Base-by-base conservation (phyloP, 768 basidiomycete species). In the Exidia glandulosa region DNA sequence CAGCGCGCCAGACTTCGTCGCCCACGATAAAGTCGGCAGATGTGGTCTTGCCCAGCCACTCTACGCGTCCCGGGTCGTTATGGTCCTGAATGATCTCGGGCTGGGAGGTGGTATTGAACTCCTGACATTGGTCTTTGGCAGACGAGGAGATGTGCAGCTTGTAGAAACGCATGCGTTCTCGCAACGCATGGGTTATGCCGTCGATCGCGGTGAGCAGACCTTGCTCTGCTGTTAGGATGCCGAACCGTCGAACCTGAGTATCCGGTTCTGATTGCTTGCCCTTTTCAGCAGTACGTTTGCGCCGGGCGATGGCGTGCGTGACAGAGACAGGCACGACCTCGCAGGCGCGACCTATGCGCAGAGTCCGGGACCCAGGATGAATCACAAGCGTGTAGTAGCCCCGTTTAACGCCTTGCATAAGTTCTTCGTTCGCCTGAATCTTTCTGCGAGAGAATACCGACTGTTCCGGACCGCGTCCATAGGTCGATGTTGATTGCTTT, bases 121-220 rank as follows among this genome's bases (percentile, higher is more conserved):
- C 48, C 45, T 7, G 66, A 69, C 6, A 67, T 72, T 41, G 67
- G 67, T 32, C 62, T 64, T 30, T 64, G 45, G 83, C 87, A 69
- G 84, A 87, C 25, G 77, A 86, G 27, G 83, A 91, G 59, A 85
- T 86, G 57, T 80, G 81, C 59, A 90, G 76, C 70, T 90, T 90
- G 72, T 91, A 91, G 69, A 91, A 91, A 32, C 84, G 79, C 89
- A 91, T 90, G 57, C 89, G 76, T 58, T 90, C 89, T 29, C 88
- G 82, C 45, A 92, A 76, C 2, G 89, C 89, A 41, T 82, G 72
- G 1, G 80, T 80, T 23, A 90, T 84, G 3, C 83, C 82, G 2
- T 84, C 77, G 30, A 95, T 79, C 67, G 92, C 92, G 27, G 80
- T 77, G 61, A 89, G 84, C 61, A 92, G 88, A 88, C 90, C 57